Evolutionary conservation across 139 green algal genomes (phyloP).

Genomic region (Spirogloea muscicola): DNA sequence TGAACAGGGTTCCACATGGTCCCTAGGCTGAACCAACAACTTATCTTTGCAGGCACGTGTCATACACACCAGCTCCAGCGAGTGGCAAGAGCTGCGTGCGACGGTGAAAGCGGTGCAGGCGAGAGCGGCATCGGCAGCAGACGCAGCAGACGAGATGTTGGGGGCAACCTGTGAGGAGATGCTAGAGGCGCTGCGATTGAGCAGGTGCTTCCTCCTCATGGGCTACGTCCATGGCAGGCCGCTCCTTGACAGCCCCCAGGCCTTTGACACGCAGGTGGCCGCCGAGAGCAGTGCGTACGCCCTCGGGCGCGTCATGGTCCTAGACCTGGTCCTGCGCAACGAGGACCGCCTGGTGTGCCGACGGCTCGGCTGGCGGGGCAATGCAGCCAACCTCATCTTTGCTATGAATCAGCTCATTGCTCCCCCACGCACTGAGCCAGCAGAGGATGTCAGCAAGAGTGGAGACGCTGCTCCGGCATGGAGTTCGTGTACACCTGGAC

Average conservation of each 20-base stretch:
- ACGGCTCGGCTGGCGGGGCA: constrained; percentile 29
- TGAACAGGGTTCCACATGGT: no score
- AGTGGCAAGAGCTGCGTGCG: no score
- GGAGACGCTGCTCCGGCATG: no score
- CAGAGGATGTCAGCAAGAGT: no score
- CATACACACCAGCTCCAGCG: no score
- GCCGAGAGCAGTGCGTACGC: constrained; percentile 1
- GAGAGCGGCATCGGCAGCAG: no score
- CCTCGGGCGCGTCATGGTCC: constrained; percentile 30
- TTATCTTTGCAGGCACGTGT: no score
- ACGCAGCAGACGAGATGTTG: no score
- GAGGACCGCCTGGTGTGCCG: constrained; percentile 21
- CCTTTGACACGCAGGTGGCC: not conserved
- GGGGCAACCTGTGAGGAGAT: constrained; percentile 20
- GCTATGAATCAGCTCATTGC: not conserved
- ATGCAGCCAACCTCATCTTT: constrained; percentile 30
- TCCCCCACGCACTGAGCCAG: no score
- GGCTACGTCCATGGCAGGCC: constrained; percentile 23
- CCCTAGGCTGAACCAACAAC: no score
- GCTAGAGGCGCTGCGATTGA: constrained; percentile 26
- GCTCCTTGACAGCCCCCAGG: not conserved
- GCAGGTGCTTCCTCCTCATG: constrained; percentile 31
- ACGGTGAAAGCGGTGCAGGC: no score
- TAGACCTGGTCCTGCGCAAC: constrained; percentile 40
- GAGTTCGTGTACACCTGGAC: no score